A percentile compares a stretch with the other conserved stretches of the same genome.
phyloP scores from a whole-genome alignment of 2,329 filamentous ascomycete genomes.

The Pseudogymnoascus sp. region DNA sequence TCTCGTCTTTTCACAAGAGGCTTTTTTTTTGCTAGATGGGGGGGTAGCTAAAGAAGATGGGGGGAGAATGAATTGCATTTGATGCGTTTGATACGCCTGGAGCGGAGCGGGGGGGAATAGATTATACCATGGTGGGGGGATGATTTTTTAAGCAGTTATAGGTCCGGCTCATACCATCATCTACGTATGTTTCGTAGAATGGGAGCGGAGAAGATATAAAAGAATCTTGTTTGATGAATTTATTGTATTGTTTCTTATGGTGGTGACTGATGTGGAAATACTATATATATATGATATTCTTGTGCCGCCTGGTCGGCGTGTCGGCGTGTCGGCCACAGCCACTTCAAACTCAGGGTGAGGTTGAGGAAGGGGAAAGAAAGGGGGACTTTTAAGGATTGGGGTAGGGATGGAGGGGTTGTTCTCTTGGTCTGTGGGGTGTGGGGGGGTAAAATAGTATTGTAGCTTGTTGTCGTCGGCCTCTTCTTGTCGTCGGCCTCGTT shows the following conservation, averaged over 20 bases:
- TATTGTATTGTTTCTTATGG: background rate
- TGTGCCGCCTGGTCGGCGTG: background rate
- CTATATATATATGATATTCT: background rate
- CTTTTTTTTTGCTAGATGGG: background rate
- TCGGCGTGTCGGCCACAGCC: background rate
- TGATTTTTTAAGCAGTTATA: background rate
- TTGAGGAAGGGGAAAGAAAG: background rate
- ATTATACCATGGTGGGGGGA: background rate
- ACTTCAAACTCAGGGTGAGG: too few relatives aligned
- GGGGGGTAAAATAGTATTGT: too few relatives aligned
- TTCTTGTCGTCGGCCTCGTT: background rate
- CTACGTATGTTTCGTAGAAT: background rate
- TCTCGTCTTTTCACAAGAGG: too few relatives aligned
- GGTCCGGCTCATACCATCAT: background rate
- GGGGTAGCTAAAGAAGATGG: background rate
- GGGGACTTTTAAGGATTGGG: background rate
- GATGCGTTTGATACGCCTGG: background rate
- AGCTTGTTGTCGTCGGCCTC: too few relatives aligned
- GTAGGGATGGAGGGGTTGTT: background rate
- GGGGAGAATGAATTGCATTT: background rate
- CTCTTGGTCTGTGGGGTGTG: background rate
- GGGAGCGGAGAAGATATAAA: background rate
- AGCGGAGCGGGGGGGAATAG: background rate
- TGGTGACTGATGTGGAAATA: background rate
- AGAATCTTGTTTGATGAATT: background rate